phyloP scores from a whole-genome alignment of 805 yeast genomes.

The Dipodascopsis uninucleata region DNA sequence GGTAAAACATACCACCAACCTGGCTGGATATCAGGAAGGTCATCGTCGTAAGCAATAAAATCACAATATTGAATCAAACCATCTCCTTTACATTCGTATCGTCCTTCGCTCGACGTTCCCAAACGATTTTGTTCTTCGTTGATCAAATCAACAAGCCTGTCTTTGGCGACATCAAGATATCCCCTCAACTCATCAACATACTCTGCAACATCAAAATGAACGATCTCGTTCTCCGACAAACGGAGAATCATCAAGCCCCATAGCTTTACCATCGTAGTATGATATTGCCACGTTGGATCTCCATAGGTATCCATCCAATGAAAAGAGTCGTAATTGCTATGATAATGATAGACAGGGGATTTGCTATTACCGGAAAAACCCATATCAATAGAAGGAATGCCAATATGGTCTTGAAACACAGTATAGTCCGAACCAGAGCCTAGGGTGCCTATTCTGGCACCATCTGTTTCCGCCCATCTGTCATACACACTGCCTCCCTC shows the following conservation, averaged over 20 bases:
- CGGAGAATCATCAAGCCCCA: slow-evolving; percentile 50
- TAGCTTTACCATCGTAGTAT: slow-evolving; percentile 53
- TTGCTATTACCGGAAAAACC: slow-evolving; percentile 47
- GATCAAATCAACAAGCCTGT: slow-evolving; percentile 37
- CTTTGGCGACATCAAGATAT: slow-evolving; percentile 41
- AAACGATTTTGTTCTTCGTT: slow-evolving; percentile 23
- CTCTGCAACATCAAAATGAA: slow-evolving; percentile 42
- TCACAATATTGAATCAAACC: neutral
- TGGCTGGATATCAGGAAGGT: slow-evolving; percentile 17
- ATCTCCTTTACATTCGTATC: slow-evolving; percentile 9
- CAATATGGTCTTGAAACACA: slow-evolving; percentile 43
- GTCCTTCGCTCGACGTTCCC: slow-evolving; percentile 7
- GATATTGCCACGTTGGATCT: slow-evolving; percentile 60
- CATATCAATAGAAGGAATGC: slow-evolving; percentile 49
- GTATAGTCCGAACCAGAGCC: slow-evolving; percentile 71
- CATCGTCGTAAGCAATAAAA: slow-evolving; percentile 2
- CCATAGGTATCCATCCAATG: slow-evolving; percentile 64
- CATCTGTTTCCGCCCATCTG: slow-evolving; percentile 34
- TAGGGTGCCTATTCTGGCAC: slow-evolving; percentile 43
- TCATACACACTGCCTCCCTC: slow-evolving; percentile 36
- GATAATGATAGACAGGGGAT: slow-evolving; percentile 66
- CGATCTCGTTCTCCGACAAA: slow-evolving; percentile 48
- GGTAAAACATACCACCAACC: slow-evolving; percentile 26
- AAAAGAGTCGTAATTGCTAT: slow-evolving; percentile 56
- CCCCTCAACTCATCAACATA: slow-evolving; percentile 42